Evolutionary conservation across 1,139 yeast genomes (phyloP).

Genomic region (Magnusiomyces fungicola): DNA sequence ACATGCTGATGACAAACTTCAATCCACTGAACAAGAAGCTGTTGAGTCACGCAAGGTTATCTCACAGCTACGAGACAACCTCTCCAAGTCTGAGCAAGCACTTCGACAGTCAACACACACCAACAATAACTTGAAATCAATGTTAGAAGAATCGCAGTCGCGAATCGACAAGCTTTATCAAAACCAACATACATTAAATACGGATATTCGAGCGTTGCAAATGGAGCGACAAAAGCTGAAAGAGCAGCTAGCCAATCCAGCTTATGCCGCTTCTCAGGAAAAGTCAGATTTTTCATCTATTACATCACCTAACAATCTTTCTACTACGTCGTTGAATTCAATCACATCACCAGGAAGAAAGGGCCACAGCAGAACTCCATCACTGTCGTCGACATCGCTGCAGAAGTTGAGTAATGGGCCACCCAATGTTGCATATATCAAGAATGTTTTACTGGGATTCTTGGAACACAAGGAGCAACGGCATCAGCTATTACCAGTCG

Average conservation of each 20-base stretch:
- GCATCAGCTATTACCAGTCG: conserved; percentile 73
- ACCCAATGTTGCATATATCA: conserved; percentile 63
- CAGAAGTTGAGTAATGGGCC: conserved; percentile 2
- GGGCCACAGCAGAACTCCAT: conserved; percentile 4
- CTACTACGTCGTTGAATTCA: conserved; percentile 4
- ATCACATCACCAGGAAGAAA: neutral
- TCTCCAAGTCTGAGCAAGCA: conserved; percentile 26
- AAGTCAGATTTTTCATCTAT: neutral
- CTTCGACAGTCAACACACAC: conserved; percentile 11
- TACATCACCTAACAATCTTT: neutral
- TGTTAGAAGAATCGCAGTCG: conserved; percentile 13
- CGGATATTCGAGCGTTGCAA: conserved; percentile 12
- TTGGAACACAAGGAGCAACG: conserved; percentile 91
- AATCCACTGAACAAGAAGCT: conserved; percentile 26
- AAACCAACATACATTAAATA: conserved; percentile 13
- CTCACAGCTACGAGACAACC: conserved; percentile 22
- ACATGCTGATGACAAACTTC: conserved; percentile 24
- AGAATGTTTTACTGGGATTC: conserved; percentile 82
- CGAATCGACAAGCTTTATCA: conserved; percentile 11
- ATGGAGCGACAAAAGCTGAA: conserved; percentile 10
- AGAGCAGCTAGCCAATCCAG: conserved; percentile 5
- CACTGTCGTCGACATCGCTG: neutral
- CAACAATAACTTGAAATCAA: conserved; percentile 8
- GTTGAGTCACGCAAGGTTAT: conserved; percentile 23
- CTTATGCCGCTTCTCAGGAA: neutral